These are phyloP conservation scores for Symmetrospora coprosmae DNA, from an alignment of 768 basidiomycete species.

Conservation along the genomic window DNA sequence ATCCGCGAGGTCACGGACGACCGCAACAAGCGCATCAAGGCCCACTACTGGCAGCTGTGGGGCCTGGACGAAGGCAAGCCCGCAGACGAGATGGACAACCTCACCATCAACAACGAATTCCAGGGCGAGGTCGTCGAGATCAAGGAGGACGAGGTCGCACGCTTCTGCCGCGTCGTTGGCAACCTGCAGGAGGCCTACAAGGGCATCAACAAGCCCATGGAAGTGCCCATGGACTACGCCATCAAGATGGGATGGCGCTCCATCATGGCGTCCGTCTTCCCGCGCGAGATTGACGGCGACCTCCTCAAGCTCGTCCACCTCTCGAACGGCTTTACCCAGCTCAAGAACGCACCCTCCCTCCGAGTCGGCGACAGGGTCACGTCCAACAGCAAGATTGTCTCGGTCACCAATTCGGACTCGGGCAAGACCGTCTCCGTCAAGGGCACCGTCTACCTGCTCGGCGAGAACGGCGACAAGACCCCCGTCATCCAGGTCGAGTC, in stretches of 20 bases:
- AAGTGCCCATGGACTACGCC: constrained; percentile 96
- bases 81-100: constrained; percentile 46
- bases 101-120: constrained; percentile 68
- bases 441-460: constrained; percentile 41
- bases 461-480: constrained; percentile 43
- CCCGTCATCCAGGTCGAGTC: constrained; percentile 87
- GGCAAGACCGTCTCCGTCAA: constrained; percentile 89
- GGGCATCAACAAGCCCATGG: constrained; percentile 52
- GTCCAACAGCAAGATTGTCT: constrained; percentile 72
- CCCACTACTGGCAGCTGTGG: constrained; percentile 98
- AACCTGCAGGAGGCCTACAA: constrained; percentile 88
- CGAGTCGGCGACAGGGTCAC: constrained; percentile 77
- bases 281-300: constrained; percentile 76
- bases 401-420: constrained; percentile 74
- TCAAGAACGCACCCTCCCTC: constrained; percentile 62
- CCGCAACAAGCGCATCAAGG: constrained; percentile 63
- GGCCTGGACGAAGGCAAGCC: constrained; percentile 51
- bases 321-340: constrained; percentile 85
- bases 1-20: constrained; percentile 71
- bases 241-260: constrained; percentile 99
- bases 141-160: constrained; percentile 55
- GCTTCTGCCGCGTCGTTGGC: constrained; percentile 66
- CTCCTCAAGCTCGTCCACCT: constrained; percentile 89
- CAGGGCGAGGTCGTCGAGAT: constrained; percentile 73
- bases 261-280: constrained; percentile 99